Conservation (phyloP, 441 rosid species). For the Biscutella auriculata region DNA sequence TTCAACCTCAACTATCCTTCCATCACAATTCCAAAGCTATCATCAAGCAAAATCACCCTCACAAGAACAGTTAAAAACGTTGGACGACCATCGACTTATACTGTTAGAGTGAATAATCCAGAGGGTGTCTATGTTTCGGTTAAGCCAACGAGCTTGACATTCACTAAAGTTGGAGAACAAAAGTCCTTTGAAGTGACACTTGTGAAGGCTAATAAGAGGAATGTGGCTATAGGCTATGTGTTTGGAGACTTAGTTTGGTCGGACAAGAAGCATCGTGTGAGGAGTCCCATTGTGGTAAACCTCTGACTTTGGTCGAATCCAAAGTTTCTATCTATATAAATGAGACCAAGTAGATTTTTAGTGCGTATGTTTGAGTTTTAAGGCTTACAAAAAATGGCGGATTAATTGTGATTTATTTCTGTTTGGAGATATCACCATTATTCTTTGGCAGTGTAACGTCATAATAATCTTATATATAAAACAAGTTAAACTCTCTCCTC, state of each 20-base stretch:
- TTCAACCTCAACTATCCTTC: slow-evolving; percentile 51
- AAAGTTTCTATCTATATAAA: neutral
- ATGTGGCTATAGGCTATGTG: slow-evolving; percentile 26
- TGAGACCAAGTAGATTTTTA: neutral
- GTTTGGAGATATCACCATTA: no score
- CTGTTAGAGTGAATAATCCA: slow-evolving; percentile 23
- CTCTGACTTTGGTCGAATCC: neutral
- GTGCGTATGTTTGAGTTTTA: no score
- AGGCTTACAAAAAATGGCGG: no score
- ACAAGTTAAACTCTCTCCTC: no score
- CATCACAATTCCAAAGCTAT: slow-evolving; percentile 34
- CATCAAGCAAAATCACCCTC: slow-evolving; percentile 13
- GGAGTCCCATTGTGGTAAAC: slow-evolving; percentile 42
- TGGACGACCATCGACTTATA: slow-evolving; percentile 38
- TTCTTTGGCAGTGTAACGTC: no score
- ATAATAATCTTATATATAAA: no score
- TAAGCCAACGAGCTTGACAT: slow-evolving; percentile 32
- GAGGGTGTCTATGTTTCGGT: slow-evolving; percentile 27
- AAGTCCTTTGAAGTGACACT: slow-evolving; percentile 45
- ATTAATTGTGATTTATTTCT: no score
- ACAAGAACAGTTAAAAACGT: slow-evolving; percentile 36
- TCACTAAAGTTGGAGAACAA: slow-evolving; percentile 36
- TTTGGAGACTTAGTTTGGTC: slow-evolving; percentile 65
- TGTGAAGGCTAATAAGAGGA: slow-evolving; percentile 5
- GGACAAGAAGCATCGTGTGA: slow-evolving; percentile 33